Evolutionary conservation across 2,329 filamentous ascomycete genomes (phyloP).

Genomic region (Apiospora sp.): DNA sequence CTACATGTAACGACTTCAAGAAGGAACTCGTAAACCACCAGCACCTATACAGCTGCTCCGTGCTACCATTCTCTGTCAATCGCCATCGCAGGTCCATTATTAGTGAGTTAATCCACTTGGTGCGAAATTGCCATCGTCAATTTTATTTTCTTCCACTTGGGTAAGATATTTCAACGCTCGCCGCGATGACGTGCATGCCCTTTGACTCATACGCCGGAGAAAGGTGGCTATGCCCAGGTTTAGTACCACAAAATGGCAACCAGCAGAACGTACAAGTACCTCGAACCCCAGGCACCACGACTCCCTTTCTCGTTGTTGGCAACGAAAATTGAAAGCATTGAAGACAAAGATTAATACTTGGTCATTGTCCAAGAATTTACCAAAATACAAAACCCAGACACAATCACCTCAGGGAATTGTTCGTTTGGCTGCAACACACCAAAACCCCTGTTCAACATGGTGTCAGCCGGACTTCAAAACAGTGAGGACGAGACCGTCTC

Average conservation of each 20-base stretch:
- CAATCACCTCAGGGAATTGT: not conserved
- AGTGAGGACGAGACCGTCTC: not conserved
- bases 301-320: not conserved
- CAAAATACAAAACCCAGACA: not conserved
- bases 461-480: not conserved
- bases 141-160: not conserved
- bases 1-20: no score
- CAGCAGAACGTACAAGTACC: not conserved
- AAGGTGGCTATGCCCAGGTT: not conserved
- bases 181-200: not conserved
- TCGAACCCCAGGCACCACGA: not conserved
- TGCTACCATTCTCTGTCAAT: not conserved
- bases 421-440: not conserved
- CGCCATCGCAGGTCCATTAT: not conserved
- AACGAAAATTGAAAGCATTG: not conserved
- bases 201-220: constrained; percentile 14
- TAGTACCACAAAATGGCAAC: not conserved
- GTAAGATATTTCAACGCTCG: not conserved
- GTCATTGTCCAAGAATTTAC: not conserved
- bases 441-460: not conserved
- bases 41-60: not conserved
- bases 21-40: not conserved
- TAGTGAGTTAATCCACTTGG: not conserved
- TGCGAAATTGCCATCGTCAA: not conserved
- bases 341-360: not conserved